Base-by-base conservation (phyloP, 139 green algal species). In the Monoraphidium neglectum region DNA sequence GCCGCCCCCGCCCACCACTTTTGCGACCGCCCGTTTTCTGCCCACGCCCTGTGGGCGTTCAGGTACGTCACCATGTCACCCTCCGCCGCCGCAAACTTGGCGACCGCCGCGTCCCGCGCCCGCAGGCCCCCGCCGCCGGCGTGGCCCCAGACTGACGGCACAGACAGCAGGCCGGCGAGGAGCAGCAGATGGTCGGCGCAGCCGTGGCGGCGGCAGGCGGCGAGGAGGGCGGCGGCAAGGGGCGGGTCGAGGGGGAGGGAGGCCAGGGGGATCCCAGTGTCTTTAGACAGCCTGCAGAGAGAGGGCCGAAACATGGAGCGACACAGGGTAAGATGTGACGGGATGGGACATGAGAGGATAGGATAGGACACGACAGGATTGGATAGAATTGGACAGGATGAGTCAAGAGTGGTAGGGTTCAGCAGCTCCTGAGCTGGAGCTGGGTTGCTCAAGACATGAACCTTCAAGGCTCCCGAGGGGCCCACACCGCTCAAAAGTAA, bases 21-120 rank as follows among this genome's bases (percentile, higher is more conserved):
- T 18, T 64, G 59, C 15, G 73, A 86, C 46, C 78, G 69, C 13
- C 80, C 79, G 47, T 77, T 77, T 24, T 90, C 84, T 32, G 91
- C 68, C 92, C 92, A 98, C 2, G 85, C 94, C n/a, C 85, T 70
- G 86, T 93, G 92, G 21, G 95, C 84, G 59, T 96, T 96, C 68
- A 96, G 84, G 59, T 83, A 84, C 10, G 89, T 92, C 0, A 92
- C 77, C 36, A 92, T 77, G 79, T 95, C 91, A 2, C 92, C 92
- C 76, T 93, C 89, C 3, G 80, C 90, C 53, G 90, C 88, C 16
- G 90, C 90, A 84, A 97, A 97, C 71, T 83, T 85, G 40, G 51
- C 61, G 56, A 82, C 83, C 26, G 81, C 80, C 54, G 81, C 85
- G 30, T 93, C 82, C 60, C 86, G 60, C 3, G 66, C 81, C 53